These are phyloP conservation scores for Nicotiana paniculata DNA, from an alignment of 257 asterid species.

Conservation along the genomic window DNA sequence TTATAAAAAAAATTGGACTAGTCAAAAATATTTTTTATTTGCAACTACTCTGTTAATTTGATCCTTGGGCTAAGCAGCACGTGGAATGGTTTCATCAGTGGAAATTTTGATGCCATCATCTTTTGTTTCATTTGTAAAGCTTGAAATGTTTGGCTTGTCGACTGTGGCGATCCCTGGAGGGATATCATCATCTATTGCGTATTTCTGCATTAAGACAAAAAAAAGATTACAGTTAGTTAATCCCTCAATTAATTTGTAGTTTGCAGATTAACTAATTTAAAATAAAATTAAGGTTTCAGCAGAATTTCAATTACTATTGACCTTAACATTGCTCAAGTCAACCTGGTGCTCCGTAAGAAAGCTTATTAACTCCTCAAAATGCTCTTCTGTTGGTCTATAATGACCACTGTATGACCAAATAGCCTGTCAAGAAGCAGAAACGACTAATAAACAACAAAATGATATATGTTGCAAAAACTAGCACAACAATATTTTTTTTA, in stretches of 20 bases:
- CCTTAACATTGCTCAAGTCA: constrained; percentile 15
- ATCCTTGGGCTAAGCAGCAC: background rate
- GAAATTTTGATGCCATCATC: background rate
- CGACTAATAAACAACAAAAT: background rate
- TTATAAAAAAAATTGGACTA: background rate
- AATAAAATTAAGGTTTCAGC: too few relatives aligned
- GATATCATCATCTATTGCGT: background rate
- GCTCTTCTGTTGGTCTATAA: constrained; percentile 15
- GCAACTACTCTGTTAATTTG: background rate
- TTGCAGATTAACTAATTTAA: background rate
- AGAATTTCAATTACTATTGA: background rate
- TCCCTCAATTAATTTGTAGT: background rate
- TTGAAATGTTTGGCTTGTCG: background rate
- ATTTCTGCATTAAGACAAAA: background rate
- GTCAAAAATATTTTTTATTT: background rate
- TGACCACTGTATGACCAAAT: constrained; percentile 20
- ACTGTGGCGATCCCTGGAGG: background rate
- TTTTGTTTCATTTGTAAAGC: background rate
- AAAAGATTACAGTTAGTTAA: background rate
- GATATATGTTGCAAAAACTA: background rate
- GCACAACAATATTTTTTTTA: too few relatives aligned
- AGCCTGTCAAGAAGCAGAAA: background rate
- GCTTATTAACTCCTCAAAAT: constrained; percentile 7
- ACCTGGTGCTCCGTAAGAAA: constrained; percentile 14
- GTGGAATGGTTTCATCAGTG: background rate